These are phyloP conservation scores for Trichosanthes truncata DNA, from an alignment of 306 rosid genomes.

Conservation along the genomic window DNA sequence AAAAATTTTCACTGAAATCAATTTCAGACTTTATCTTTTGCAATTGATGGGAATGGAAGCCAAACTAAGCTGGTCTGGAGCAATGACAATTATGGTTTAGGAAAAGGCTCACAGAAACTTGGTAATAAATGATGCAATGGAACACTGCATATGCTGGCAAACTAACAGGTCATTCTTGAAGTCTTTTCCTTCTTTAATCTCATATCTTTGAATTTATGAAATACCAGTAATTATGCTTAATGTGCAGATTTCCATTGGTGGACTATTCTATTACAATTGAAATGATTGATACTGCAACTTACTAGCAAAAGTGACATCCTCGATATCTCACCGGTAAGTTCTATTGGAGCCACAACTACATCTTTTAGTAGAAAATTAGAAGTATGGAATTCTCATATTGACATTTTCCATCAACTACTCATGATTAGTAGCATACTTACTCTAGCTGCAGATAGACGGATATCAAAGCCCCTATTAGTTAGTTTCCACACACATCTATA, in stretches of 20 bases:
- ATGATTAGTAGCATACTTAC: not conserved
- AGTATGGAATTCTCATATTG: not conserved
- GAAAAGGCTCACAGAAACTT: slow-evolving; percentile 26
- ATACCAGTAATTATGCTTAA: not conserved
- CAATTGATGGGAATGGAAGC: slow-evolving; percentile 42
- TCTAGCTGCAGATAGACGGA: not conserved
- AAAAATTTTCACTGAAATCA: slow-evolving; percentile 1
- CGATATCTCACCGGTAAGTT: too few relatives aligned
- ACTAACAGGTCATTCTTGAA: slow-evolving; percentile 2
- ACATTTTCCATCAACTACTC: not conserved
- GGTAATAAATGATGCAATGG: slow-evolving; percentile 14
- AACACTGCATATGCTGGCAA: not conserved
- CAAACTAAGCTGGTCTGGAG: slow-evolving; percentile 84
- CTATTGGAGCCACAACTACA: not conserved
- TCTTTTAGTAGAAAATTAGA: not conserved
- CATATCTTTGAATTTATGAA: not conserved
- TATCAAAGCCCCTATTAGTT: too few relatives aligned
- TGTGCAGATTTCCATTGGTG: not conserved
- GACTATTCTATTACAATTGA: too few relatives aligned
- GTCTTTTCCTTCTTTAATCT: not conserved
- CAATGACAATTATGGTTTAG: slow-evolving; percentile 20
- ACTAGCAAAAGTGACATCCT: too few relatives aligned
- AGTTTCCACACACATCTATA: too few relatives aligned
- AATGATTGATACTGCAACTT: too few relatives aligned
- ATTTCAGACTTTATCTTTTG: slow-evolving; percentile 63